Percentiles rank a stretch among this genome's conserved stretches.
Conservation (phyloP, 176 grass and related monocot species). For the Aegilops speltoides region DNA sequence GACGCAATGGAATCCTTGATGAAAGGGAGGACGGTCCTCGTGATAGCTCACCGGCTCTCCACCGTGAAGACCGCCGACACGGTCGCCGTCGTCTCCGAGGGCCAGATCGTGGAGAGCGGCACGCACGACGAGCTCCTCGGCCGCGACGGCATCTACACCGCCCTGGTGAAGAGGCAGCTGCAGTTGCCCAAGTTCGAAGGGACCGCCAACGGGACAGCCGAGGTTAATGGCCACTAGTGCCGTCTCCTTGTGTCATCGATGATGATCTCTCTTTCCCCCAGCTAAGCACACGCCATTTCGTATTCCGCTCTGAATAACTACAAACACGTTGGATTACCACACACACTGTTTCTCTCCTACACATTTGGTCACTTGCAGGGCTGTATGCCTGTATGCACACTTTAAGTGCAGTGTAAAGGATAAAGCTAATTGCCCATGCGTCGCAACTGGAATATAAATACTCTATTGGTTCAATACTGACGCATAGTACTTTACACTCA, state of each 20-base stretch:
- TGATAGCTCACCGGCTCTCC: slow-evolving; percentile 93
- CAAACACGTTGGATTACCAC: too few relatives aligned
- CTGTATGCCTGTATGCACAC: not conserved
- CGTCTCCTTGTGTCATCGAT: not conserved
- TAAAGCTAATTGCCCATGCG: too few relatives aligned
- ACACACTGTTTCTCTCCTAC: not conserved
- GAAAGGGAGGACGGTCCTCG: slow-evolving; percentile 94
- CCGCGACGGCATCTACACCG: slow-evolving; percentile 84
- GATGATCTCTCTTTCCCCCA: not conserved
- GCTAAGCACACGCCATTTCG: not conserved
- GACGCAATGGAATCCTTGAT: slow-evolving; percentile 99
- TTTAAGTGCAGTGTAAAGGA: too few relatives aligned
- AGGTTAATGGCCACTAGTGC: slow-evolving; percentile 19
- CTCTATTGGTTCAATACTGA: too few relatives aligned
- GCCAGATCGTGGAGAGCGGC: slow-evolving; percentile 77
- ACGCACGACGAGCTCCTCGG: slow-evolving; percentile 81
- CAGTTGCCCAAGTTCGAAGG: slow-evolving; percentile 70
- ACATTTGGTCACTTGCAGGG: not conserved
- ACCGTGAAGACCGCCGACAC: slow-evolving; percentile 87
- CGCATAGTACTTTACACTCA: too few relatives aligned
- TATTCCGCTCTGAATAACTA: too few relatives aligned
- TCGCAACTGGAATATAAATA: too few relatives aligned
- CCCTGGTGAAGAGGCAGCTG: slow-evolving; percentile 94
- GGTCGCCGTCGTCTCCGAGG: slow-evolving; percentile 83
- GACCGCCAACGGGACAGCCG: not conserved